phyloP scores from a whole-genome alignment of 345 rosid genomes.

The Aquilaria sinensis region DNA sequence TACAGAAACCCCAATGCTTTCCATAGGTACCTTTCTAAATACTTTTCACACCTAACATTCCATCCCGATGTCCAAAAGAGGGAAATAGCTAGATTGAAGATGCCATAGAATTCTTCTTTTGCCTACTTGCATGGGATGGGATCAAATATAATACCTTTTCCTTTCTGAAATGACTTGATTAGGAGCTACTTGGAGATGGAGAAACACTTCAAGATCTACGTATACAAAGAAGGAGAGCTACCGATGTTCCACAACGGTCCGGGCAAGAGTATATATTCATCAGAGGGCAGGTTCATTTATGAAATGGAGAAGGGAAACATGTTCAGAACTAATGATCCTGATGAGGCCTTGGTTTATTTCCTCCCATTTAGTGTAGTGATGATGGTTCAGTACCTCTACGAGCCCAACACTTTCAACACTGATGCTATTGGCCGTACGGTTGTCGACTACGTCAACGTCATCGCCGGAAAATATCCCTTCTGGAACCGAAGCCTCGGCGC shows the following conservation, averaged over 20 bases:
- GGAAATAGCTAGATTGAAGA: background rate
- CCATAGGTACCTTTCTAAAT: conserved; percentile 29
- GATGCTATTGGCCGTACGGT: conserved; percentile 38
- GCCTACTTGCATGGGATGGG: background rate
- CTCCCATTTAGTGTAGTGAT: conserved; percentile 67
- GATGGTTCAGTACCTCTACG: conserved; percentile 52
- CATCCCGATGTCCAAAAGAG: no score
- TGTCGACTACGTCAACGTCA: conserved; percentile 37
- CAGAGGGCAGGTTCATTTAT: conserved; percentile 53
- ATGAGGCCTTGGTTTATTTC: conserved; percentile 55
- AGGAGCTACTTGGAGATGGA: conserved; percentile 66
- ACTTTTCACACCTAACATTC: background rate
- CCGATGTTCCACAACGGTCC: conserved; percentile 59
- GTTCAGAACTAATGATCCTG: conserved; percentile 38
- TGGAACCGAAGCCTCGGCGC: conserved; percentile 79
- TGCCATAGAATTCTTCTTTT: background rate
- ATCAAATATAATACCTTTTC: background rate
- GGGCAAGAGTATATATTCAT: conserved; percentile 58
- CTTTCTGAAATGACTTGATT: background rate
- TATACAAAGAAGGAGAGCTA: conserved; percentile 64
- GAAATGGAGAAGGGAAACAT: conserved; percentile 39
- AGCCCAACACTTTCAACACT: conserved; percentile 27
- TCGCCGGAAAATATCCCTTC: conserved; percentile 45
- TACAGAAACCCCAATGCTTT: conserved; percentile 47
- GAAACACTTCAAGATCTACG: conserved; percentile 48